Evolutionary conservation across 441 rosid species (phyloP).

Genomic region (Biscutella laevigata): DNA sequence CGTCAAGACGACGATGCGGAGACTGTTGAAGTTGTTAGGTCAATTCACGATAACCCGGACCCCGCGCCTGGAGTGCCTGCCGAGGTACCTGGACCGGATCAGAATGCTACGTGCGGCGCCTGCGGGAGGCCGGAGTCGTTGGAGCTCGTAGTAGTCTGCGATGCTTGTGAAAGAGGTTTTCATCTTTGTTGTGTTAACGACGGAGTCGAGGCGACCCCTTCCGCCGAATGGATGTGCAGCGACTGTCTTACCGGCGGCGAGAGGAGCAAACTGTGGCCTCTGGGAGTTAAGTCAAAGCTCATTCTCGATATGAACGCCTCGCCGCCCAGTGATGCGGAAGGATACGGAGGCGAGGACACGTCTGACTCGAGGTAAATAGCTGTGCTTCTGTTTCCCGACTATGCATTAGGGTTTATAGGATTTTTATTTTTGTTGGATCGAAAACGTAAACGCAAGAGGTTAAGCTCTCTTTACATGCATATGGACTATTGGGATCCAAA

Average conservation of each 20-base stretch:
- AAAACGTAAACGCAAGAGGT: background rate
- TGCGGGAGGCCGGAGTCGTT: conserved; percentile 49
- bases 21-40: conserved; percentile 49
- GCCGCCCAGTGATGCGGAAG: conserved; percentile 75
- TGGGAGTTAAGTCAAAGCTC: conserved; percentile 62
- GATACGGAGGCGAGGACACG: conserved; percentile 35
- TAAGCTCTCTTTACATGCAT: conserved; percentile 15
- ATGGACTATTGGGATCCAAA: background rate
- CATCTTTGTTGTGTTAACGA: conserved; percentile 45
- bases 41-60: conserved; percentile 46
- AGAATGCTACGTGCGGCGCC: conserved; percentile 34
- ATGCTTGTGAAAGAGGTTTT: conserved; percentile 76
- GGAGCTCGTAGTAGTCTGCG: conserved; percentile 60
- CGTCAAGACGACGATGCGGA: conserved; percentile 22
- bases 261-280: conserved; percentile 72
- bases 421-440: background rate
- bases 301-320: conserved; percentile 78
- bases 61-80: conserved; percentile 41
- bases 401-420: conserved; percentile 21
- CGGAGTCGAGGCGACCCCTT: conserved; percentile 22
- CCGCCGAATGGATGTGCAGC: conserved; percentile 63
- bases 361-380: conserved; percentile 43
- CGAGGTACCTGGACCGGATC: conserved; percentile 30
- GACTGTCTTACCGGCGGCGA: conserved; percentile 48
- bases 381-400: background rate